Evolutionary conservation across 2,329 filamentous ascomycete genomes (phyloP).

Genomic region (Ophiostoma quercus): DNA sequence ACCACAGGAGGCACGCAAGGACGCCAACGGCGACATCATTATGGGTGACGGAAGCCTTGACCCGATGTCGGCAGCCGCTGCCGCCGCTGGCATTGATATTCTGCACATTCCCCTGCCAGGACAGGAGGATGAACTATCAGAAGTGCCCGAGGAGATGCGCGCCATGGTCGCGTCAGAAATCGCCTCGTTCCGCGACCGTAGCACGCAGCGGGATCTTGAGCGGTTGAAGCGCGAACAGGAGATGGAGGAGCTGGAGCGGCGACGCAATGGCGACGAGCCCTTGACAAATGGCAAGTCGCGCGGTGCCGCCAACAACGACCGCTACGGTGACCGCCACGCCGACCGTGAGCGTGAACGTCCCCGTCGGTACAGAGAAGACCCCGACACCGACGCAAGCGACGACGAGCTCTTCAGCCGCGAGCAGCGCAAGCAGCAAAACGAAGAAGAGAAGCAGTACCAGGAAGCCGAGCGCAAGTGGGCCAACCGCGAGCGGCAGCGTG

Average conservation of each 20-base stretch:
- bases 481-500: constrained; percentile 78
- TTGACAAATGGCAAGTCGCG: constrained; percentile 44
- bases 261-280: constrained; percentile 54
- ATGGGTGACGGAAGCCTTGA: constrained; percentile 31
- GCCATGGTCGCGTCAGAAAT: constrained; percentile 94
- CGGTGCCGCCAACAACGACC: not conserved
- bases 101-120: constrained; percentile 76
- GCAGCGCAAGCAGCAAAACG: constrained; percentile 63
- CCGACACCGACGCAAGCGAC: constrained; percentile 82
- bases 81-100: constrained; percentile 64
- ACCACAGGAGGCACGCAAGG: constrained; percentile 34
- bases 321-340: not conserved
- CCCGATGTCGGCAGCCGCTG: constrained; percentile 29
- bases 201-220: constrained; percentile 81
- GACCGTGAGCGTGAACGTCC: constrained; percentile 5
- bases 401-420: constrained; percentile 74
- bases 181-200: constrained; percentile 85
- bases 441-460: constrained; percentile 73
- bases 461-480: constrained; percentile 88
- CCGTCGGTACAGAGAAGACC: constrained; percentile 45
- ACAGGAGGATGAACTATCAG: constrained; percentile 86
- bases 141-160: constrained; percentile 93
- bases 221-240: constrained; percentile 85
- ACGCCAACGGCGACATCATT: constrained; percentile 43
- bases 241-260: constrained; percentile 78